Conservation (phyloP, 257 asterid species). For the Penstemon newberryi region DNA sequence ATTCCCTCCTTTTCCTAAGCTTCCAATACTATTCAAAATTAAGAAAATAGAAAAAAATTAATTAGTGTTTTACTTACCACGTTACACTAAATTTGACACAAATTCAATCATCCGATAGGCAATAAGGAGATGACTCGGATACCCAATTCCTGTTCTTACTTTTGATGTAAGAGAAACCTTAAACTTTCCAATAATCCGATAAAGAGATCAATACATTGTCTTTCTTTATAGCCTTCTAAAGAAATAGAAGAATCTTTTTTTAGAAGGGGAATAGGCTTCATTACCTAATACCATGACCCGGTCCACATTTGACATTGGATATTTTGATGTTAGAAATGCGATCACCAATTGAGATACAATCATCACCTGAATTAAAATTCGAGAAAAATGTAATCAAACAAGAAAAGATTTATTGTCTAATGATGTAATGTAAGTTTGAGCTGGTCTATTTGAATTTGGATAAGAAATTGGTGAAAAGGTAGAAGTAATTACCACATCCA, state of each 20-base stretch:
- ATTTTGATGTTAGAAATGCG: slow-evolving; percentile 45
- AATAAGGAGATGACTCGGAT: too few species aligned
- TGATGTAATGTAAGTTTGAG: too few species aligned
- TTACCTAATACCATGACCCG: slow-evolving; percentile 89
- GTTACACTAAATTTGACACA: too few species aligned
- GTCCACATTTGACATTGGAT: slow-evolving; percentile 56
- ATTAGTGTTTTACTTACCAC: too few species aligned
- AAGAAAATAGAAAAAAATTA: not conserved
- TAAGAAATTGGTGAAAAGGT: not conserved
- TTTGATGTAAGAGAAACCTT: too few species aligned
- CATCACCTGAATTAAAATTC: slow-evolving; percentile 52
- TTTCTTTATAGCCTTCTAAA: not conserved
- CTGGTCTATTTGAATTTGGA: too few species aligned
- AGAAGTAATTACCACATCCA: slow-evolving; percentile 39
- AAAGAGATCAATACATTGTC: too few species aligned
- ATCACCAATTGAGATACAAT: slow-evolving; percentile 81
- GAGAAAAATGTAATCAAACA: too few species aligned
- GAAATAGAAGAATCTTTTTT: not conserved
- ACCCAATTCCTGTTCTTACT: too few species aligned
- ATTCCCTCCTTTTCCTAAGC: slow-evolving; percentile 63
- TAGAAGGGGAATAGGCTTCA: not conserved
- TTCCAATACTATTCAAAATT: slow-evolving; percentile 56
- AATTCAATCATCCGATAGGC: too few species aligned
- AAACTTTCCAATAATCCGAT: too few species aligned
- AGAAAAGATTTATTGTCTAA: too few species aligned